These are phyloP conservation scores for Fusarium nygamai DNA, from an alignment of 2,329 filamentous ascomycete genomes.

Conservation along the genomic window DNA sequence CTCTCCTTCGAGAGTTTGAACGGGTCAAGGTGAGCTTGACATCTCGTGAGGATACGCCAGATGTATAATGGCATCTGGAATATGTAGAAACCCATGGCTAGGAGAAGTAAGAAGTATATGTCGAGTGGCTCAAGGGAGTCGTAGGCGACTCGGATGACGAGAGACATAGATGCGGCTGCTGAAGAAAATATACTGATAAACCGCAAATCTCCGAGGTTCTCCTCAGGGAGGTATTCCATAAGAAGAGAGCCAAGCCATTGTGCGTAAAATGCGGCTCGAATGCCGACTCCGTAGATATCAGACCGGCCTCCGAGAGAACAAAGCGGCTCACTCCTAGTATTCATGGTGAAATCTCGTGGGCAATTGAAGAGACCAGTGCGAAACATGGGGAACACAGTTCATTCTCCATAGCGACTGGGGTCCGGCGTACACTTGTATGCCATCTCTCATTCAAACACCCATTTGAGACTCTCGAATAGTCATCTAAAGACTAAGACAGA, in stretches of 20 bases:
- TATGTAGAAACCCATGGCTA: constrained; percentile 45
- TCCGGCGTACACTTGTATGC: constrained; percentile 38
- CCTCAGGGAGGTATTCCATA: constrained; percentile 45
- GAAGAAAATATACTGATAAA: constrained; percentile 48
- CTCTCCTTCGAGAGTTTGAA: constrained; percentile 42
- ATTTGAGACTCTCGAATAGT: background rate
- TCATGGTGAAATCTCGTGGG: background rate
- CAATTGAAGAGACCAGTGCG: background rate
- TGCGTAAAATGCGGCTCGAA: constrained; percentile 49
- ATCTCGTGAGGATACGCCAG: constrained; percentile 48
- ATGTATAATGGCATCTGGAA: constrained; percentile 48
- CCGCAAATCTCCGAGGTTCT: constrained; percentile 44
- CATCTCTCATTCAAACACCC: background rate
- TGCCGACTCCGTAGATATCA: constrained; percentile 50
- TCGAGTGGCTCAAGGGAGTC: constrained; percentile 43
- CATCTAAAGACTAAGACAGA: background rate
- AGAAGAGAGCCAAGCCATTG: constrained; percentile 50
- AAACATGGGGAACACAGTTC: background rate
- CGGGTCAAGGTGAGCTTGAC: constrained; percentile 46
- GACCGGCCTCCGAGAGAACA: constrained; percentile 43
- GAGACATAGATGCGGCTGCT: constrained; percentile 39
- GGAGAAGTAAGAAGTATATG: constrained; percentile 47
- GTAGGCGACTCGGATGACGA: constrained; percentile 42
- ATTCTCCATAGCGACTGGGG: background rate
- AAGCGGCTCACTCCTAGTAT: constrained; percentile 2